Evolutionary conservation across 768 basidiomycete species (phyloP).

Genomic region (Boletus edulis): DNA sequence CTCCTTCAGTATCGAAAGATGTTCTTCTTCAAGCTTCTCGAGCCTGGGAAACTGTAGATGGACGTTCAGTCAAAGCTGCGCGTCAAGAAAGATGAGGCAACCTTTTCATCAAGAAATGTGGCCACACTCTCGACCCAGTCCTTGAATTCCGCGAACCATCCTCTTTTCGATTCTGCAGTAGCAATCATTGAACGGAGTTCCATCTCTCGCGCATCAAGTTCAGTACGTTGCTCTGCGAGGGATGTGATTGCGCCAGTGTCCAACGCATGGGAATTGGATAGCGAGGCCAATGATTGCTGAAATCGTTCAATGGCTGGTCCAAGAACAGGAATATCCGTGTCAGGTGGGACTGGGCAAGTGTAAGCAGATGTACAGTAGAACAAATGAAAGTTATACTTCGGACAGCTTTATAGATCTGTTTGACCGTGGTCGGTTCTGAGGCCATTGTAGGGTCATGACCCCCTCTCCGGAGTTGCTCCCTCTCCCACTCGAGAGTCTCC

Average conservation of each 20-base stretch:
- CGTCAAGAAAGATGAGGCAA: conserved; percentile 26
- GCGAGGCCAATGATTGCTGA: conserved; percentile 52
- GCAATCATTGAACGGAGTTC: conserved; percentile 76
- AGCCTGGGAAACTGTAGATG: conserved; percentile 66
- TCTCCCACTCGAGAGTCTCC: conserved; percentile 83
- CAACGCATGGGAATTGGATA: conserved; percentile 67
- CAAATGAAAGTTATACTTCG: conserved; percentile 49
- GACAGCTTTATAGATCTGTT: conserved; percentile 66
- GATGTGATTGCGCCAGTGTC: conserved; percentile 56
- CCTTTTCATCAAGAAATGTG: conserved; percentile 88
- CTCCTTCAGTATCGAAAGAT: conserved; percentile 71
- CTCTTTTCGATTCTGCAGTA: conserved; percentile 71
- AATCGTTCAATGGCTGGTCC: conserved; percentile 59
- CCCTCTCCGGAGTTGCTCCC: conserved; percentile 76
- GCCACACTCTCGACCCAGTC: conserved; percentile 84
- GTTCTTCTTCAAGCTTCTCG: conserved; percentile 75
- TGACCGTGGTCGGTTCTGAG: conserved; percentile 36
- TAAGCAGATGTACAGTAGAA: conserved; percentile 12
- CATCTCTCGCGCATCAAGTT: conserved; percentile 64
- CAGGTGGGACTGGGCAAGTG: conserved; percentile 55
- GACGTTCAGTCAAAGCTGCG: background rate
- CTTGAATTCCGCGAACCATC: conserved; percentile 76
- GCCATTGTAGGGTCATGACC: conserved; percentile 48
- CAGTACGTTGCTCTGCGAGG: conserved; percentile 59
- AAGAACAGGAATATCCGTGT: conserved; percentile 62